Evolutionary conservation across 2,329 filamentous ascomycete species (phyloP).

Genomic region (Stemphylium lycopersici): DNA sequence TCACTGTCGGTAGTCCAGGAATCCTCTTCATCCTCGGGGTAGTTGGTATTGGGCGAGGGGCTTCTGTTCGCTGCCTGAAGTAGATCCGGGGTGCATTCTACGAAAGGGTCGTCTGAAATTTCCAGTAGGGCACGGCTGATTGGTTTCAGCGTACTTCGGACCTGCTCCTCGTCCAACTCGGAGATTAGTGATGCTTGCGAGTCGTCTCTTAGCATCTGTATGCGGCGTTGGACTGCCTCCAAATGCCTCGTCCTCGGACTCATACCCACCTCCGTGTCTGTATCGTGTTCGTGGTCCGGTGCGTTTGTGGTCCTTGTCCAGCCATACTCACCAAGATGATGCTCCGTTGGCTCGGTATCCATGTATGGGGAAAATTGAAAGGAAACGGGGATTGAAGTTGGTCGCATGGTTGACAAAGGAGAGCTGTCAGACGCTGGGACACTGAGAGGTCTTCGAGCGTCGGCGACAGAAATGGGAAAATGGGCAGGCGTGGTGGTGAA

Average conservation of each 20-base stretch:
- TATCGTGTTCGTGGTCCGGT: conserved; percentile 7
- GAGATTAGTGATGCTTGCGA: conserved; percentile 41
- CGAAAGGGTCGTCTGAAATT: conserved; percentile 21
- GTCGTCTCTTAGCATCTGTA: conserved; percentile 33
- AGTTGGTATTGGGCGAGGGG: conserved; percentile 6
- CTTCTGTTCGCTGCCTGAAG: conserved; percentile 18
- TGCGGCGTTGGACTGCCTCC: conserved; percentile 25
- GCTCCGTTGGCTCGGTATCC: conserved; percentile 47
- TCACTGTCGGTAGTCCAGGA: conserved; percentile 49
- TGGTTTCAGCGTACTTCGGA: conserved; percentile 51
- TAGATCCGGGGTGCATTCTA: conserved; percentile 2
- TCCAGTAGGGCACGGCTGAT: conserved; percentile 47
- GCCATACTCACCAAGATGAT: conserved; percentile 61
- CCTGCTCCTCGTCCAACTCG: conserved; percentile 43
- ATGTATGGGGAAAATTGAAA: conserved; percentile 27
- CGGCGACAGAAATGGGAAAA: conserved; percentile 46
- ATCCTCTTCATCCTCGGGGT: conserved; percentile 24
- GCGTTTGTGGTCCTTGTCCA: conserved; percentile 27
- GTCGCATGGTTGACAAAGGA: conserved; percentile 32
- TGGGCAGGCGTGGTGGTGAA: conserved; percentile 52
- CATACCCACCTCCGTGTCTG: conserved; percentile 5
- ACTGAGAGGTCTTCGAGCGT: conserved; percentile 26
- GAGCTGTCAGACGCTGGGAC: conserved; percentile 41
- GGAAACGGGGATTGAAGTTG: conserved; percentile 46
- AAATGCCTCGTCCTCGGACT: conserved; percentile 34